Evolutionary conservation across 805 yeast species (phyloP).

Genomic region (Debaryomyces prosopidis): DNA sequence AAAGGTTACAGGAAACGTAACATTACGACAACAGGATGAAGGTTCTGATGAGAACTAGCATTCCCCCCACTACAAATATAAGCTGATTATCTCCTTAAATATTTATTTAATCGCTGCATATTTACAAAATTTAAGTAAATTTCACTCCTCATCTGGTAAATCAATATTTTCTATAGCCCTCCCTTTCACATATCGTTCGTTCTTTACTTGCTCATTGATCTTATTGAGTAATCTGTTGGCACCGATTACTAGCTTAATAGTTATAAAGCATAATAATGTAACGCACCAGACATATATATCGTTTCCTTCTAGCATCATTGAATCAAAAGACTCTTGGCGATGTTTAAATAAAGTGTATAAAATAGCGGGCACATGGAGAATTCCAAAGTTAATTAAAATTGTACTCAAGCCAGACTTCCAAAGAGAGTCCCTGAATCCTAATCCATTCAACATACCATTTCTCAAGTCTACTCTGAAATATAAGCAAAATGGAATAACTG

Average conservation of each 20-base stretch:
- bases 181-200: slow-evolving; percentile 58
- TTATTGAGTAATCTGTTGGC: slow-evolving; percentile 10
- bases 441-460: slow-evolving; percentile 5
- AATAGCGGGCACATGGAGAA: slow-evolving; percentile 13
- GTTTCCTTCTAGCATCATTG: slow-evolving; percentile 1
- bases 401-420: slow-evolving; percentile 12
- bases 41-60: slow-evolving; percentile 2
- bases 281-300: slow-evolving; percentile 13
- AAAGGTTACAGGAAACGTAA: slow-evolving; percentile 6
- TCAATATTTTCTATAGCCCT: slow-evolving; percentile 50
- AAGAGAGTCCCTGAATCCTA: slow-evolving; percentile 2
- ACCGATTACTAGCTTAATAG: slow-evolving; percentile 11
- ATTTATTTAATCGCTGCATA: not conserved
- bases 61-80: no score
- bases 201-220: slow-evolving; percentile 50
- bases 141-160: slow-evolving; percentile 7
- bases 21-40: not conserved
- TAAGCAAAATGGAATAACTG: slow-evolving; percentile 16
- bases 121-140: not conserved
- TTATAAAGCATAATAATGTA: slow-evolving; percentile 9
- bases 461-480: slow-evolving; percentile 3
- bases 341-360: slow-evolving; percentile 1
- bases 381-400: slow-evolving; percentile 11
- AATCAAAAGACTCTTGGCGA: slow-evolving; percentile 1
- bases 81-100: no score